Base-by-base conservation (phyloP, 768 basidiomycete genomes). In the Lactarius pseudohatsudake region DNA sequence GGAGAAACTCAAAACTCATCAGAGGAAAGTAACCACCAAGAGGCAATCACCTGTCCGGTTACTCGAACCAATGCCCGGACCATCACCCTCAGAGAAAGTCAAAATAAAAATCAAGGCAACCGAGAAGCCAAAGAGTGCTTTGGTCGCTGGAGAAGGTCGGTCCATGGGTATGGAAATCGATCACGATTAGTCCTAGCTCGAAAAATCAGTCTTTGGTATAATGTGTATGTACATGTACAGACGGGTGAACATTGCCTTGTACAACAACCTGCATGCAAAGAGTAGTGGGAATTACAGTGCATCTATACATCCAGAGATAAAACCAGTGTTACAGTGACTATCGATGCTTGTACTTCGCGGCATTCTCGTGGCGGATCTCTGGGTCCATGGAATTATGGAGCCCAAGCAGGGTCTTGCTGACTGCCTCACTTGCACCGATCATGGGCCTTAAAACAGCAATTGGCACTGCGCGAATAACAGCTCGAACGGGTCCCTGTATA, bases 391-490 rank as follows among this genome's bases (percentile, higher is more conserved):
- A 85, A 75, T 98, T 98, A 72, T 95, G 90, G 45, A 99, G 81
- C 9, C 97, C 97, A 62, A 98, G 83, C 43, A 98, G 78, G 0
- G 96, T 96, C 81, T 98, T 96, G 78, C 94, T 90, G 66, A 98
- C 90, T 3, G 97, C 97, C 77, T 97, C 96, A 59, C 90, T 94
- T 4, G 96, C 95, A 4, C 97, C 97, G 64, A 98, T 99, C 94
- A 97, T 96, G 2, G 97, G 95, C 72, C 93, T 95, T 71, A 99
- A 79, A 13, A 99, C 95, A 0, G 97, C 97, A 65, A 98, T 96
- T 7, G 97, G 97, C 13, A 98, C 94, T 34, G 97, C 97, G 32
- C 97, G 88, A 67, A 98, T 91, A 32, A 99, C 96, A 28, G 96
- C 92, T 64, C 89, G 90, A 26, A 96, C 90, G 60, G 96, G 87